Conservation (phyloP, 768 basidiomycete species). For the Suillus subaureus region DNA sequence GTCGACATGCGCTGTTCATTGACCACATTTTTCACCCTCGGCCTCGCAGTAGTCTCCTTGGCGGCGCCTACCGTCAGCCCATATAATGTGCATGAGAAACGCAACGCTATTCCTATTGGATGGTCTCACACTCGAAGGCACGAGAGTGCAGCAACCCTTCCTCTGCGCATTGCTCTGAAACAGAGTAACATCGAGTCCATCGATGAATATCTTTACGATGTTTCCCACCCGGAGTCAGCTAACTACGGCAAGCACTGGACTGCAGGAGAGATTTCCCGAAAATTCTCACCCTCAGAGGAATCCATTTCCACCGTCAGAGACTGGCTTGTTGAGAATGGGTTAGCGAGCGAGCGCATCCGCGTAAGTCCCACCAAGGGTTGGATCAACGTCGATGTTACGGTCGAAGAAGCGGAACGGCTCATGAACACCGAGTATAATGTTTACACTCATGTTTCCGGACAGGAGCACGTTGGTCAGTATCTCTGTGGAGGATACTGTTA, state of each 20-base stretch:
- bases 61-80: slow-evolving; percentile 21
- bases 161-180: slow-evolving; percentile 33
- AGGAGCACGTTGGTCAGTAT: slow-evolving; percentile 31
- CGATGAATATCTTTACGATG: slow-evolving; percentile 31
- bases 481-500: slow-evolving; percentile 5
- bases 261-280: slow-evolving; percentile 24
- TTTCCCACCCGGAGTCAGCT: slow-evolving; percentile 35
- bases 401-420: slow-evolving; percentile 36
- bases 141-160: slow-evolving; percentile 29
- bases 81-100: slow-evolving; percentile 42
- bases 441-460: slow-evolving; percentile 32
- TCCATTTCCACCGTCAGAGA: slow-evolving; percentile 26
- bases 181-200: slow-evolving; percentile 33
- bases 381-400: slow-evolving; percentile 31
- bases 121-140: slow-evolving; percentile 44
- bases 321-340: slow-evolving; percentile 31
- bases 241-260: slow-evolving; percentile 38
- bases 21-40: slow-evolving; percentile 16
- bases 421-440: slow-evolving; percentile 36
- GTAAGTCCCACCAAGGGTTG: slow-evolving; percentile 25
- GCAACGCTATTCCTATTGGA: slow-evolving; percentile 31
- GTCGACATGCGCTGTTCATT: slow-evolving; percentile 17
- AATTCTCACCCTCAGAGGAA: slow-evolving; percentile 32
- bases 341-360: slow-evolving; percentile 23
- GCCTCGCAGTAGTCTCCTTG: slow-evolving; percentile 21